Evolutionary conservation across 768 basidiomycete species (phyloP), one percentile per base, ranked within the genome.

Genomic region (Mycena haematopus): DNA sequence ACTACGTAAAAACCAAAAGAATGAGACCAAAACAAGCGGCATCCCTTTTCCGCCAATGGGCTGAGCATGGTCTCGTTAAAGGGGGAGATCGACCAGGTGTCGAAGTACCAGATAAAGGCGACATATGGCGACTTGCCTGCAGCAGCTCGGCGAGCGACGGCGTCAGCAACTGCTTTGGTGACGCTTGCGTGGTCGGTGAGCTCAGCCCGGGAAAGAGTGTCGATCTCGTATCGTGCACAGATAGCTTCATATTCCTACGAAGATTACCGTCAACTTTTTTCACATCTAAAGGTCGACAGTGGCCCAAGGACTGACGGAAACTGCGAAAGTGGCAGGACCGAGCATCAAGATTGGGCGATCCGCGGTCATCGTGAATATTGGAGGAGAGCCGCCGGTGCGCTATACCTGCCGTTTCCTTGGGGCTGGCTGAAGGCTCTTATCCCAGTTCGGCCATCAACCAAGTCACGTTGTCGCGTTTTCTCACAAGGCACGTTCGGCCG

Each of bases 101-200:
- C 66, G 45, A 64, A 60, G 31, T 57, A 67, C 62, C 62, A 61
- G 59, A 67, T 63, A 29, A 63, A 67, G 35, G 66, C 66, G 27
- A 55, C 46, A 46, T 67, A 67, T n/a, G 62, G 46, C 0, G 58
- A 8, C 21, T 60, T 60, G 13, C 62, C 58, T 1, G 52, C n/a
- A 53, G 54, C 62, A n/a, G 66, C 47, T 22, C 62, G 55, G 45
- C 36, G 46, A 8, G 49, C 29, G 24, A 67, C 66, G 14, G 55
- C 58, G 7, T 40, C 35, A 9, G 66, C 50, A 31, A 67, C 40
- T 45, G 66, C 66, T 14, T 54, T 45, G 10, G 46, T 25, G 3
- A 60, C 21, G 22, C 27, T 19, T 27, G 45, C 45, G 36, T 58
- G 42, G 38, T 61, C 27, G 40, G 22, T 49, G 17, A 67, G 50